These are phyloP conservation scores for Sugiyamaella smithiae DNA, from an alignment of 805 yeast species.

Conservation along the genomic window DNA sequence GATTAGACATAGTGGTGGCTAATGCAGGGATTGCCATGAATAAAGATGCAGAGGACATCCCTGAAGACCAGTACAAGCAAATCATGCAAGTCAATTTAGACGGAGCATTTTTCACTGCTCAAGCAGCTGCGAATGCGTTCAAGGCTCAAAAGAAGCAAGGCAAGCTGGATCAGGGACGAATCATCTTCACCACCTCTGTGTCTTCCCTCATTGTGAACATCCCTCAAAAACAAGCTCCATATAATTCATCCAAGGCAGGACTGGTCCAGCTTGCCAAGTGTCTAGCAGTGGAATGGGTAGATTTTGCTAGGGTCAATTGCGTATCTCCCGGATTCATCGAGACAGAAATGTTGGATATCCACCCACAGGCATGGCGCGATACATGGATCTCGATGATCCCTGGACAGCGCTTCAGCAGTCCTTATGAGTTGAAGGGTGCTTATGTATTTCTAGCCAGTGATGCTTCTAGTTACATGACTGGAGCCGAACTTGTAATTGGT, in stretches of 20 bases:
- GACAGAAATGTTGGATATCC: constrained; percentile 56
- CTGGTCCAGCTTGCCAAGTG: constrained; percentile 60
- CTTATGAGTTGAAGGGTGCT: constrained; percentile 74
- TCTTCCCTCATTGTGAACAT: constrained; percentile 63
- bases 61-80: constrained; percentile 54
- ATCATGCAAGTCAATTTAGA: constrained; percentile 58
- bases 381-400: constrained; percentile 68
- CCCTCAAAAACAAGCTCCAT: constrained; percentile 52
- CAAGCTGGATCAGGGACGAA: constrained; percentile 58
- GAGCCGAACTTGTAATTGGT: constrained; percentile 74
- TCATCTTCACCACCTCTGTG: constrained; percentile 49
- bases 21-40: constrained; percentile 63
- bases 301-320: constrained; percentile 59
- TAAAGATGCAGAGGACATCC: constrained; percentile 60
- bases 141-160: constrained; percentile 45
- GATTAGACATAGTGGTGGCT: constrained; percentile 53
- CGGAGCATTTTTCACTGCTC: constrained; percentile 52
- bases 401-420: constrained; percentile 76
- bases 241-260: constrained; percentile 67
- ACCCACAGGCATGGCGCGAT: constrained; percentile 36
- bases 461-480: constrained; percentile 75
- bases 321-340: constrained; percentile 74
- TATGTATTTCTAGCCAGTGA: constrained; percentile 67
- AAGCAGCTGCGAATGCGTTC: constrained; percentile 27
- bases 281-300: constrained; percentile 67